These are phyloP conservation scores for Fibroporia radiculosa DNA, from an alignment of 768 basidiomycete species.

Conservation along the genomic window DNA sequence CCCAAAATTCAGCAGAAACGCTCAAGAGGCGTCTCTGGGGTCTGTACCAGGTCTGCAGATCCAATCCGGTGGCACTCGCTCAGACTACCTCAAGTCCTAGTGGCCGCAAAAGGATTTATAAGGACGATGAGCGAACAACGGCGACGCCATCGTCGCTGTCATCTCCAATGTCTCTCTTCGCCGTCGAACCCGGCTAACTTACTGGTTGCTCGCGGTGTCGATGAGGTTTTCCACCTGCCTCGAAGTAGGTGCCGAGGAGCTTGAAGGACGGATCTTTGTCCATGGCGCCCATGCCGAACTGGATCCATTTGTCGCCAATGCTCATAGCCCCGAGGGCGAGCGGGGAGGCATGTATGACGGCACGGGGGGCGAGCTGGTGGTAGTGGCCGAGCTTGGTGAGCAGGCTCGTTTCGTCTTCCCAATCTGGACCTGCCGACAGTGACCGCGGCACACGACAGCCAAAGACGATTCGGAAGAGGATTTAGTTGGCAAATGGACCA, in stretches of 20 bases:
- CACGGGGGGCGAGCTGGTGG: conserved; percentile 27
- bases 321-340: conserved; percentile 21
- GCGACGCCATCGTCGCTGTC: no score
- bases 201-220: conserved; percentile 24
- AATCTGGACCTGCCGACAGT: background rate
- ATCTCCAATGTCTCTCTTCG: no score
- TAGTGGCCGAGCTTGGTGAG: conserved; percentile 26
- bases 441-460: conserved; percentile 7
- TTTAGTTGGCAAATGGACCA: conserved; percentile 37
- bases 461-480: conserved; percentile 28
- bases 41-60: no score
- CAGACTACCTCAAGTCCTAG: no score
- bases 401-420: background rate
- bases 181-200: no score
- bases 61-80: no score
- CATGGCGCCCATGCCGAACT: conserved; percentile 30
- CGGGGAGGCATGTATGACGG: conserved; percentile 28
- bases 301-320: conserved; percentile 33
- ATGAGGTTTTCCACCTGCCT: conserved; percentile 25
- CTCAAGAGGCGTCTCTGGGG: no score
- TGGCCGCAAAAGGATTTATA: no score
- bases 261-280: conserved; percentile 29
- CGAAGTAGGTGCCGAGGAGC: conserved; percentile 29
- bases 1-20: no score
- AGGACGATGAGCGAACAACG: no score